Conservation (phyloP, 176 grass and related monocot species). For the Musa itinerans region DNA sequence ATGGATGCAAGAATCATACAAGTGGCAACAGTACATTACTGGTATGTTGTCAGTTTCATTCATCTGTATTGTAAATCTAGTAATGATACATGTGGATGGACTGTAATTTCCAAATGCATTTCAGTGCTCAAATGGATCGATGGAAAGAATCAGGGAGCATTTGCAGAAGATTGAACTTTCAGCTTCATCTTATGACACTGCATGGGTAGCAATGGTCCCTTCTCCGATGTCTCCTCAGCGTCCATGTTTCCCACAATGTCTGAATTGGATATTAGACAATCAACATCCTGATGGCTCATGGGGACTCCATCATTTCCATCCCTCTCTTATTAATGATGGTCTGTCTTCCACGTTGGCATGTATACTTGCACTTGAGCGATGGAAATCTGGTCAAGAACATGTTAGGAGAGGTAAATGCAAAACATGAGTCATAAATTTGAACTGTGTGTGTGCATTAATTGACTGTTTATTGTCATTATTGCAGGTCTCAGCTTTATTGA, state of each 20-base stretch:
- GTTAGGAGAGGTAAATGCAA: slow-evolving; percentile 45
- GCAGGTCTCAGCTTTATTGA: slow-evolving; percentile 48
- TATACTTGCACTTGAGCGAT: slow-evolving; percentile 55
- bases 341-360: slow-evolving; percentile 60
- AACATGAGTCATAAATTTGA: not conserved
- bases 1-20: not conserved
- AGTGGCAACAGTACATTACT: not conserved
- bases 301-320: slow-evolving; percentile 19
- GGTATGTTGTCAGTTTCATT: slow-evolving; percentile 5
- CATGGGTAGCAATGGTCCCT: slow-evolving; percentile 88
- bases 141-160: slow-evolving; percentile 46
- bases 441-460: not conserved
- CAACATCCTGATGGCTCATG: slow-evolving; percentile 63
- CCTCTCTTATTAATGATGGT: slow-evolving; percentile 30
- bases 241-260: slow-evolving; percentile 50
- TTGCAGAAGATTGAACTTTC: slow-evolving; percentile 21
- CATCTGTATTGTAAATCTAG: not conserved
- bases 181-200: slow-evolving; percentile 56
- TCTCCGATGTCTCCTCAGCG: slow-evolving; percentile 18
- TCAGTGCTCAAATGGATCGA: slow-evolving; percentile 29
- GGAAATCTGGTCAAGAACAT: slow-evolving; percentile 54
- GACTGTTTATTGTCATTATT: not conserved
- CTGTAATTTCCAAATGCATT: not conserved
- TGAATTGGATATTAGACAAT: slow-evolving; percentile 62
- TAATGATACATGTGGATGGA: not conserved